Percentiles rank a stretch among this genome's conserved stretches.
Conservation (phyloP, 352 stramenopile species). For the Phytophthora palmivora region DNA sequence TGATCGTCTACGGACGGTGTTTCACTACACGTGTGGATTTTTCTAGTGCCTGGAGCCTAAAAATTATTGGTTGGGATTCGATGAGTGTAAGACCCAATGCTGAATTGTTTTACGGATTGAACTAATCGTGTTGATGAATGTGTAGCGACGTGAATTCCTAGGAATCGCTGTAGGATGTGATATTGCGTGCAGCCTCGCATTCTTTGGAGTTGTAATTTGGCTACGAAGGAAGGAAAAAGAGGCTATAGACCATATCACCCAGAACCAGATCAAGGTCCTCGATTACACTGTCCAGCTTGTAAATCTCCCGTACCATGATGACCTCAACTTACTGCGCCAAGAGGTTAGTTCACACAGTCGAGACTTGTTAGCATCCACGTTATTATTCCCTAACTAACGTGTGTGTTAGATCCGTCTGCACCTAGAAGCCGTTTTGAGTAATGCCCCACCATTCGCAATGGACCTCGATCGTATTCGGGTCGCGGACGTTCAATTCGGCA, state of each 20-base stretch:
- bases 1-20: constrained; percentile 78
- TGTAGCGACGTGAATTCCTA: constrained; percentile 77
- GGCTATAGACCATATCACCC: constrained; percentile 60
- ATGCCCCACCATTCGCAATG: constrained; percentile 55
- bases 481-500: constrained; percentile 83
- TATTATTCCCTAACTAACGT: background rate
- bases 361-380: background rate
- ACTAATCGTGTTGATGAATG: background rate
- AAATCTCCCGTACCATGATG: constrained; percentile 63
- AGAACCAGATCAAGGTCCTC: constrained; percentile 70
- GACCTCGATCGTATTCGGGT: constrained; percentile 70
- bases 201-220: constrained; percentile 77
- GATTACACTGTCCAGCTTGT: constrained; percentile 86
- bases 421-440: constrained; percentile 65
- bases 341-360: constrained; percentile 44
- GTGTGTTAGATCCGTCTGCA: constrained; percentile 64
- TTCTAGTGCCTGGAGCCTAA: constrained; percentile 72
- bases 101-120: constrained; percentile 1
- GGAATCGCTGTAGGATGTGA: constrained; percentile 74
- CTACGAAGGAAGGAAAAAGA: constrained; percentile 77
- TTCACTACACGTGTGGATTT: constrained; percentile 84
- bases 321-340: constrained; percentile 64
- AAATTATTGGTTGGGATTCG: constrained; percentile 83
- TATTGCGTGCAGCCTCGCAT: constrained; percentile 69
- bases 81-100: constrained; percentile 57